These are phyloP conservation scores for Ananas comosus DNA, from an alignment of 176 grass and related monocot genomes.

Conservation along the genomic window DNA sequence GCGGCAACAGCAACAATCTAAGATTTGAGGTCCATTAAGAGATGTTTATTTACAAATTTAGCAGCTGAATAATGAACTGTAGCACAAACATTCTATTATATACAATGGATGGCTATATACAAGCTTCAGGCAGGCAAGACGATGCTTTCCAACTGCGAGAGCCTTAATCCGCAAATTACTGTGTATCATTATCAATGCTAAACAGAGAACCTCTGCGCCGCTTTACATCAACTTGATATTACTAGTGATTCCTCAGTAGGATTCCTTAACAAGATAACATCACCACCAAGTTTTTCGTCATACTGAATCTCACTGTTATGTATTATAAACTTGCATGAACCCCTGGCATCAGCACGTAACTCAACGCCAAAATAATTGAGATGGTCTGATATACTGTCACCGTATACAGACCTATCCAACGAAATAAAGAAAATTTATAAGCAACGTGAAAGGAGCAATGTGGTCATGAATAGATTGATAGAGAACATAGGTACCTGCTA, in stretches of 20 bases:
- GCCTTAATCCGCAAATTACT: too few relatives aligned
- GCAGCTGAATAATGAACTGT: too few relatives aligned
- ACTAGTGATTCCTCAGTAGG: background rate
- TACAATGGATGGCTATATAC: too few relatives aligned
- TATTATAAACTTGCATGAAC: slow-evolving; percentile 11
- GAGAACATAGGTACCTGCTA: slow-evolving; percentile 44
- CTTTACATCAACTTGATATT: background rate
- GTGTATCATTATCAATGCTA: too few relatives aligned
- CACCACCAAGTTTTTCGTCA: background rate
- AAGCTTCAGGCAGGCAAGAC: too few relatives aligned
- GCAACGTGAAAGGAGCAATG: background rate
- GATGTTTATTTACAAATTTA: too few relatives aligned
- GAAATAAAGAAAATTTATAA: background rate
- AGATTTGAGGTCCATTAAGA: too few relatives aligned
- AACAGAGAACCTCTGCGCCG: too few relatives aligned
- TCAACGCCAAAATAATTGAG: slow-evolving; percentile 2
- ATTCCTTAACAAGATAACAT: slow-evolving; percentile 11
- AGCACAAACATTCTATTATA: too few relatives aligned
- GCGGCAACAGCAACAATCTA: too few relatives aligned
- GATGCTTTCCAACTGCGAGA: too few relatives aligned
- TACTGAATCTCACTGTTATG: background rate
- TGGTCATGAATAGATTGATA: background rate
- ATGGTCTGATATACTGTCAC: slow-evolving; percentile 11
- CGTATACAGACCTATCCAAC: background rate
- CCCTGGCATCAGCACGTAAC: slow-evolving; percentile 6